phyloP scores from a whole-genome alignment of 176 grass and related monocot genomes.

The Oropetium thomaeum region DNA sequence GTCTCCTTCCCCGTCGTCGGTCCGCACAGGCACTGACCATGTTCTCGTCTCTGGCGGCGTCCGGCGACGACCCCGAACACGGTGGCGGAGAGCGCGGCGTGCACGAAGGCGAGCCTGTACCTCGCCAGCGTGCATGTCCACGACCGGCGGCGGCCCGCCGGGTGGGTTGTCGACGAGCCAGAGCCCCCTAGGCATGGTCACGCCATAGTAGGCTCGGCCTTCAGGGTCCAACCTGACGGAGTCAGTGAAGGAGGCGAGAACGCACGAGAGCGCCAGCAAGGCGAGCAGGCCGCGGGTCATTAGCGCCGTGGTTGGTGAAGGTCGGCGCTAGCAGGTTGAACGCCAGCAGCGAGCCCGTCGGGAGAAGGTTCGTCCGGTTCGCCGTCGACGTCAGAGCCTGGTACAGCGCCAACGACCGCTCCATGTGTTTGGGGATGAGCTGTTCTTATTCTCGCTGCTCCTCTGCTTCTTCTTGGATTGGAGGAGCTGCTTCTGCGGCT shows the following conservation, averaged over 20 bases:
- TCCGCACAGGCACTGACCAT: slow-evolving; percentile 51
- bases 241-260: slow-evolving; percentile 76
- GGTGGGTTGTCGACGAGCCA: slow-evolving; percentile 57
- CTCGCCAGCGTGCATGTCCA: slow-evolving; percentile 16
- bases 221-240: slow-evolving; percentile 34
- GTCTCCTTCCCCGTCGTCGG: slow-evolving; percentile 29
- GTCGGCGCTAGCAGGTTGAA: slow-evolving; percentile 74
- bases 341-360: slow-evolving; percentile 75
- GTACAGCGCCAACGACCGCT: slow-evolving; percentile 26
- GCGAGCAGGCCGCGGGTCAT: slow-evolving; percentile 45
- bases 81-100: slow-evolving; percentile 63
- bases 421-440: too few species aligned
- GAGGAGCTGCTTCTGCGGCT: too few species aligned
- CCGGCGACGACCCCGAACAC: slow-evolving; percentile 70
- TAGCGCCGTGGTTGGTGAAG: slow-evolving; percentile 77
- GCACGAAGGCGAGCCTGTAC: slow-evolving; percentile 50
- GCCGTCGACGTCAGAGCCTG: slow-evolving; percentile 64
- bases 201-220: slow-evolving; percentile 64
- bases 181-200: slow-evolving; percentile 58
- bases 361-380: slow-evolving; percentile 68
- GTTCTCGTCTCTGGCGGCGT: slow-evolving; percentile 66
- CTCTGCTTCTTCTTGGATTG: too few species aligned
- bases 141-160: too few species aligned
- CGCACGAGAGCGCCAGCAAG: slow-evolving; percentile 52
- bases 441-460: too few species aligned